Conservation (phyloP, 2,329 filamentous ascomycete species). For the Dothidotthia symphoricarpi region DNA sequence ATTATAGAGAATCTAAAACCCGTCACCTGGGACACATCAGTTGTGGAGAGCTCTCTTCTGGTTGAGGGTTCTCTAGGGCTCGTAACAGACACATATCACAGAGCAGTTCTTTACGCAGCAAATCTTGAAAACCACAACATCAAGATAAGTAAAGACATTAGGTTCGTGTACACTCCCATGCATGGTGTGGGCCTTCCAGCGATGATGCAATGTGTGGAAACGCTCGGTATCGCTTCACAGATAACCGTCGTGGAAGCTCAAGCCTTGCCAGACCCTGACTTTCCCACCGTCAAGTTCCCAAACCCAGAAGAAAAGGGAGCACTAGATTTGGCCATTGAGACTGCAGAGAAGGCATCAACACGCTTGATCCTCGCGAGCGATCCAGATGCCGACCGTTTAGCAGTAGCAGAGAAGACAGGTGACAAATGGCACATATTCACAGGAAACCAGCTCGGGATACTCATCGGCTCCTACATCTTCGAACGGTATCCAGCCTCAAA, state of each 20-base stretch:
- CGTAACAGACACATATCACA: slow-evolving; percentile 47
- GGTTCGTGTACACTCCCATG: slow-evolving; percentile 58
- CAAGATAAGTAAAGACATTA: slow-evolving; percentile 27
- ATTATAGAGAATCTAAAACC: slow-evolving; percentile 58
- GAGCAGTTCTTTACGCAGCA: slow-evolving; percentile 44
- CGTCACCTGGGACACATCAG: slow-evolving; percentile 48
- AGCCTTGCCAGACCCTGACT: slow-evolving; percentile 60
- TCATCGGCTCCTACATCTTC: slow-evolving; percentile 58
- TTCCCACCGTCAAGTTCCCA: slow-evolving; percentile 63
- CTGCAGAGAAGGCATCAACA: slow-evolving; percentile 52
- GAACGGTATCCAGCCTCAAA: slow-evolving; percentile 46
- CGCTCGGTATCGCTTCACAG: slow-evolving; percentile 43
- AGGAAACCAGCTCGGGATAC: slow-evolving; percentile 63
- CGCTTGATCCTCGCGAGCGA: slow-evolving; percentile 61
- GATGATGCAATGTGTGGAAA: slow-evolving; percentile 45
- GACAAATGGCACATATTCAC: slow-evolving; percentile 61
- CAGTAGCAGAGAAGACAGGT: slow-evolving; percentile 58
- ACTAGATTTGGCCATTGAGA: slow-evolving; percentile 57
- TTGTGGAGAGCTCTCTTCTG: slow-evolving; percentile 39
- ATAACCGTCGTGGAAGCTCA: slow-evolving; percentile 53
- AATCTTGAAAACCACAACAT: slow-evolving; percentile 25
- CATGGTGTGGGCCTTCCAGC: slow-evolving; percentile 55
- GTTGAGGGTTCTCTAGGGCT: slow-evolving; percentile 46
- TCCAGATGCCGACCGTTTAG: slow-evolving; percentile 64
- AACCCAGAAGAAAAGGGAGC: slow-evolving; percentile 66